Conservation (phyloP, 371 early-diverging fungal genomes). For the Paraphysoderma sedebokerense region DNA sequence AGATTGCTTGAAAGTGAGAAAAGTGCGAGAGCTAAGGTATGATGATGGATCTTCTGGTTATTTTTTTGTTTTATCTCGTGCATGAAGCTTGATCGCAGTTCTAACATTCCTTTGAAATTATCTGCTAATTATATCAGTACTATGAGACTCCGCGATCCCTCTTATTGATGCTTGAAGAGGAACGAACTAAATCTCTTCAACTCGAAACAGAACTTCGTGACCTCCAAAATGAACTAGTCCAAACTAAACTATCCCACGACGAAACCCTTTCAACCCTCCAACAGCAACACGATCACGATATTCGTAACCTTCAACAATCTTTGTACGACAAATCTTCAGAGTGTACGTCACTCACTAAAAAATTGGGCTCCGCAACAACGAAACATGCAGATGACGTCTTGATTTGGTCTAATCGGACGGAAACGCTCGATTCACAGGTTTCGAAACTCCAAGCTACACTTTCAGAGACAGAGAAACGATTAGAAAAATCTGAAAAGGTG, state of each 20-base stretch:
- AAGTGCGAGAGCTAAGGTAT: slow-evolving; percentile 6
- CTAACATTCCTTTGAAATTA: background rate
- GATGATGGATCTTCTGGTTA: too few relatives aligned
- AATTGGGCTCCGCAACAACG: slow-evolving; percentile 14
- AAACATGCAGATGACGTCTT: slow-evolving; percentile 6
- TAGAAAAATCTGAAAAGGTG: slow-evolving; percentile 7
- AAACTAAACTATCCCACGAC: slow-evolving; percentile 17
- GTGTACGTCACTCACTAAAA: slow-evolving; percentile 3
- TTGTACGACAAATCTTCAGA: slow-evolving; percentile 15
- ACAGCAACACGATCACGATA: slow-evolving; percentile 8
- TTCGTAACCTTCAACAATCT: slow-evolving; percentile 10
- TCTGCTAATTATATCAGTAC: slow-evolving; percentile 3
- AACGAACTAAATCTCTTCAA: slow-evolving; percentile 15
- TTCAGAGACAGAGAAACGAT: slow-evolving; percentile 7
- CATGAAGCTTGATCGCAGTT: background rate
- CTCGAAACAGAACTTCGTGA: slow-evolving; percentile 23
- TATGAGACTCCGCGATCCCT: slow-evolving; percentile 18
- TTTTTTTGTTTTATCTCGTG: too few relatives aligned
- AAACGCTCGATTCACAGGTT: slow-evolving; percentile 7
- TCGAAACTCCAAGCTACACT: slow-evolving; percentile 6
- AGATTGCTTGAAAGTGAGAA: slow-evolving; percentile 6
- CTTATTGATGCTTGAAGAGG: slow-evolving; percentile 21
- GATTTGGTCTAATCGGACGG: background rate
- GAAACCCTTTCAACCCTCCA: slow-evolving; percentile 16
- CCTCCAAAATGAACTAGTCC: slow-evolving; percentile 20